Evolutionary conservation across 2,329 filamentous ascomycete species (phyloP).

Genomic region (Aspergillus sclerotialis): DNA sequence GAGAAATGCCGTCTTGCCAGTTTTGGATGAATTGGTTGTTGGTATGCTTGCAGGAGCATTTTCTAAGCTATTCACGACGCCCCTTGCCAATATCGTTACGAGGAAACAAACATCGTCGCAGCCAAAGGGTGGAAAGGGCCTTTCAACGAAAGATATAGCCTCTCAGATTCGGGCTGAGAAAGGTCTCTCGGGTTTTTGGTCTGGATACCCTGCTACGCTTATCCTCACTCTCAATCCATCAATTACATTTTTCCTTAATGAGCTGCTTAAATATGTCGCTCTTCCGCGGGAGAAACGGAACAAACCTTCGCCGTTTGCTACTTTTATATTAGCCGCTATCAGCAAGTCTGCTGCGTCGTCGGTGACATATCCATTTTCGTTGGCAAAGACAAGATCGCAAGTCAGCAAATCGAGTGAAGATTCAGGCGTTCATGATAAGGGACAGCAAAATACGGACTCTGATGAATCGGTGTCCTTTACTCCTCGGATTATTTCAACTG

Average conservation of each 20-base stretch:
- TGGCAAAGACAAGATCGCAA: constrained; percentile 75
- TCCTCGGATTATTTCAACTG: constrained; percentile 56
- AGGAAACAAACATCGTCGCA: constrained; percentile 64
- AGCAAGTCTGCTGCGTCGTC: constrained; percentile 72
- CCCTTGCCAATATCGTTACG: constrained; percentile 74
- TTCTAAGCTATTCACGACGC: constrained; percentile 69
- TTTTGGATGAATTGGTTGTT: constrained; percentile 66
- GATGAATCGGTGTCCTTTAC: constrained; percentile 12
- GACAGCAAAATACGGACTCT: constrained; percentile 6
- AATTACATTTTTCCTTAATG: constrained; percentile 78
- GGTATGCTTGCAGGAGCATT: constrained; percentile 65
- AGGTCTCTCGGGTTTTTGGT: constrained; percentile 73
- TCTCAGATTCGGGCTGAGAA: constrained; percentile 60
- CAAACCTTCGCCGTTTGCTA: constrained; percentile 48
- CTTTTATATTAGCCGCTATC: constrained; percentile 63
- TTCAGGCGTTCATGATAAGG: constrained; percentile 11
- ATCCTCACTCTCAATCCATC: constrained; percentile 79
- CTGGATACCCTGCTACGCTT: constrained; percentile 74
- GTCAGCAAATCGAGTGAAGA: constrained; percentile 28
- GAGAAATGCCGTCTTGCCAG: constrained; percentile 42
- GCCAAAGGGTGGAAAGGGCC: constrained; percentile 3
- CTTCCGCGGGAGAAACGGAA: constrained; percentile 48
- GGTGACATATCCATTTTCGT: constrained; percentile 77
- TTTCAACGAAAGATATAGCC: constrained; percentile 52
- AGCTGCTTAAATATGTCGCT: constrained; percentile 57